Conservation (phyloP, 495 filamentous ascomycete species). For the Astrocystis sublimbata region DNA sequence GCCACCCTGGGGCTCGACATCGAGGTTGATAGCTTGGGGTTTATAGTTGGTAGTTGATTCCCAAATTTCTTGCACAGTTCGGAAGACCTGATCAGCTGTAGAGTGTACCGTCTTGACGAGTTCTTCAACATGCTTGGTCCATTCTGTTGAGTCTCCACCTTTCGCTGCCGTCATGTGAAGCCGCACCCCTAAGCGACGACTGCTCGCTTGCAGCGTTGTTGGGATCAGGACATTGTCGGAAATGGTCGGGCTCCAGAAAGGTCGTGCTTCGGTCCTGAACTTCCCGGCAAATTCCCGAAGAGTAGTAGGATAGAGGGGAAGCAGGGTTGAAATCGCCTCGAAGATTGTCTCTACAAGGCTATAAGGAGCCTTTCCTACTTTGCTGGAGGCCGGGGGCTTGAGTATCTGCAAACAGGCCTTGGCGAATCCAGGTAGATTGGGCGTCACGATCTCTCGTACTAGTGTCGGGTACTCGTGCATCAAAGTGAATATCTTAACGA, state of each 20-base stretch:
- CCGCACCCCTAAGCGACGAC: slow-evolving; percentile 62
- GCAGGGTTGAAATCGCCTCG: slow-evolving; percentile 59
- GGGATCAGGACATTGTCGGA: slow-evolving; percentile 48
- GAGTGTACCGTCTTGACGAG: slow-evolving; percentile 62
- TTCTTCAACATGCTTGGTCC: slow-evolving; percentile 62
- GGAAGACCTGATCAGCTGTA: slow-evolving; percentile 73
- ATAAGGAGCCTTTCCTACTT: slow-evolving; percentile 35
- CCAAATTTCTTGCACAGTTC: slow-evolving; percentile 77
- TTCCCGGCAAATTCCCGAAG: slow-evolving; percentile 73
- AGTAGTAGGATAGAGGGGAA: slow-evolving; percentile 76
- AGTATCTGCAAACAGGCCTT: slow-evolving; percentile 70
- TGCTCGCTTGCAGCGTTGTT: slow-evolving; percentile 48
- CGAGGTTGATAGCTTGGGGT: slow-evolving; percentile 33
- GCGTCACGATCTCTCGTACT: slow-evolving; percentile 84
- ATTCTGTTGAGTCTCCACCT: slow-evolving; percentile 69
- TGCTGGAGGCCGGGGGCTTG: slow-evolving; percentile 48
- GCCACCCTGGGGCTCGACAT: slow-evolving; percentile 46
- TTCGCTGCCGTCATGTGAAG: slow-evolving; percentile 77
- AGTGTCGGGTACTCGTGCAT: slow-evolving; percentile 79
- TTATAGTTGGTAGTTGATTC: slow-evolving; percentile 55
- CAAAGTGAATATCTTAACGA: slow-evolving; percentile 79
- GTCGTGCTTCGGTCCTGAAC: slow-evolving; percentile 59
- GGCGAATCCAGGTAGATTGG: slow-evolving; percentile 72
- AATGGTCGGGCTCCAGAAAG: slow-evolving; percentile 59
- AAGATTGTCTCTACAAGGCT: slow-evolving; percentile 61